Base-by-base conservation (phyloP, 805 yeast genomes). In the Candida verbasci region DNA sequence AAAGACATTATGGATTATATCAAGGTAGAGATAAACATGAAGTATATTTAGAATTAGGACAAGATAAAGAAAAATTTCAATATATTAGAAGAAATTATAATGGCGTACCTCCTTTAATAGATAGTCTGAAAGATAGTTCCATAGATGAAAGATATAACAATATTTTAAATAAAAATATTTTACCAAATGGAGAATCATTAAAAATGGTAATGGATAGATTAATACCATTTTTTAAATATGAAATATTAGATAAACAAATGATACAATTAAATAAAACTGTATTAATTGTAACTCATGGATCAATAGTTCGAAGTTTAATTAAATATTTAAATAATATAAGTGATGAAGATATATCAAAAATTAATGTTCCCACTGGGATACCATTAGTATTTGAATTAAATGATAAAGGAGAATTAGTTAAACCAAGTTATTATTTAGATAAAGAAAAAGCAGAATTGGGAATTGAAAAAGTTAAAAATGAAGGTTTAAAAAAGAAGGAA, bases 321-420 rank as follows among this genome's bases (percentile, higher is more conserved):
- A 66, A 66, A 46, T 55, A 62, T 35, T 52, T 67, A 21, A 53
- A 53, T 31, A 48, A 52, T 22, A 59, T 65, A 18, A 54, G 60
- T 35, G 69, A 67, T 44, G 55, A 54, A 24, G 64, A 59, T 35
- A 65, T 67, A 22, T 55, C 61, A 28, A 54, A 58, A 29, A 62
- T 67, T 36, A 65, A 67, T 42, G 66, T 65, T 3, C 72, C 73
- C 14, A 67, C 71, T 1, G 73, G 72, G 1, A 58, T 67, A 3
- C 73, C 73, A 8, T 47, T 65, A n/a, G 63, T 65, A 17, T 66
- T 67, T 44, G 71, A 67, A 38, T 39, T 65, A 7, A 52, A 60
- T 37, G 62, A 61, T 29, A 38, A 45, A 6, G 63, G 62, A 6
- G 42, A 47, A 12, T 43, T 58, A 31, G 37, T 50, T 5, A 52